Conservation (phyloP, 495 filamentous ascomycete genomes). For the Penicillium dipodomyicola region DNA sequence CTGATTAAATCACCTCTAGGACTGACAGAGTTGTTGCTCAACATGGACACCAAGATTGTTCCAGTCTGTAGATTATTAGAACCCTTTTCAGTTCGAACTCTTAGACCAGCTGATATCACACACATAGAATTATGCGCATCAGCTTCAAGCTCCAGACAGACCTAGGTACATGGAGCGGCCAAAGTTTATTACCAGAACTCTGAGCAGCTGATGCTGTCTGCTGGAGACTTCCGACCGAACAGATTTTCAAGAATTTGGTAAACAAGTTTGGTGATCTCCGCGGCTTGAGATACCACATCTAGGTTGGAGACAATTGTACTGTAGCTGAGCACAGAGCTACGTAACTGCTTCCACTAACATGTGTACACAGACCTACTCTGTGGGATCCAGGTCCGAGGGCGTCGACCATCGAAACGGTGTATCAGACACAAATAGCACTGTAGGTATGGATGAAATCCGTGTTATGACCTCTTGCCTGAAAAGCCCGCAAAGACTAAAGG, state of each 20-base stretch:
- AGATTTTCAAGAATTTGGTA: background rate
- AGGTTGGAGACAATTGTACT: no score
- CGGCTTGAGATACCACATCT: no score
- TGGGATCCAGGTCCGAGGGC: constrained; percentile 54
- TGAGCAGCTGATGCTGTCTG: background rate
- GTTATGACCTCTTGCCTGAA: constrained; percentile 59
- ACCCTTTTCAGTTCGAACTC: background rate
- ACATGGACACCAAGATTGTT: no score
- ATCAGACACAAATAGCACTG: constrained; percentile 55
- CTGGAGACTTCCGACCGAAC: background rate
- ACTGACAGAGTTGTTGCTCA: no score
- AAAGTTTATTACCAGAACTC: background rate
- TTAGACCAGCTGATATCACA: background rate
- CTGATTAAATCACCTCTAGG: background rate
- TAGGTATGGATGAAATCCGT: constrained; percentile 50
- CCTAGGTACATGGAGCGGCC: background rate
- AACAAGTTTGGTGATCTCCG: background rate
- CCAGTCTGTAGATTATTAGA: no score
- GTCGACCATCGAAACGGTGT: constrained; percentile 54
- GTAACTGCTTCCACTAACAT: background rate
- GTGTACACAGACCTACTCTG: constrained; percentile 47
- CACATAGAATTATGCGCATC: background rate
- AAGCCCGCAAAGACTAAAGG: constrained; percentile 49
- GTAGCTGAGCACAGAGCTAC: background rate
- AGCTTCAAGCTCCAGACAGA: no score